Percentiles rank a stretch among this genome's conserved stretches.
Conservation (phyloP, 2,329 filamentous ascomycete genomes). For the Sporothrix euskadiensis region DNA sequence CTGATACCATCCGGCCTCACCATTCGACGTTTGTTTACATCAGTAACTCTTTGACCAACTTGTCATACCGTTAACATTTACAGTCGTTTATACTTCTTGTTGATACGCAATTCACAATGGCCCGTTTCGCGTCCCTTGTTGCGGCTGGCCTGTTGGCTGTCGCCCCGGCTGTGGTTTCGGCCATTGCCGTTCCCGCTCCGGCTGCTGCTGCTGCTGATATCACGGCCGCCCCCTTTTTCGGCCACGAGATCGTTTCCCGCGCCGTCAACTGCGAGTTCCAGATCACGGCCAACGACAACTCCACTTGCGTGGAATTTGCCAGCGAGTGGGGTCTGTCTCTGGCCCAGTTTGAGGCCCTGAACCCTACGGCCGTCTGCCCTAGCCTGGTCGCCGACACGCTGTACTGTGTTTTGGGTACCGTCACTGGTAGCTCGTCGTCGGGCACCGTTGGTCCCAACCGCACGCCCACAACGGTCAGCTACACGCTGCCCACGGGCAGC, state of each 20-base stretch:
- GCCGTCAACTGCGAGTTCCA: slow-evolving; percentile 27
- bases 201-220: not conserved
- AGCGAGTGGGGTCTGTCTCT: slow-evolving; percentile 26
- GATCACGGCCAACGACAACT: slow-evolving; percentile 18
- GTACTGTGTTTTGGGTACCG: slow-evolving; percentile 31
- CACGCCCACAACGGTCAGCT: not conserved
- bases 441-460: not conserved
- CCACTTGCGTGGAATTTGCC: slow-evolving; percentile 30
- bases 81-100: not conserved
- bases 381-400: slow-evolving; percentile 17
- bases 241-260: not conserved
- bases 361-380: slow-evolving; percentile 30
- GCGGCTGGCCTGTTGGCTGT: not conserved
- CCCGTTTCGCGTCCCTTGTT: not conserved
- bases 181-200: not conserved
- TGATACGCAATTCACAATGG: not conserved
- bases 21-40: not conserved
- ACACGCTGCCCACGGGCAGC: slow-evolving; percentile 3
- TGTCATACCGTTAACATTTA: not conserved
- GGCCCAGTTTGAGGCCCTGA: slow-evolving; percentile 30
- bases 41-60: not conserved
- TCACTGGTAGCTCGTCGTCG: not conserved
- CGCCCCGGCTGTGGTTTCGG: not conserved
- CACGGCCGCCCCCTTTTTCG: not conserved
- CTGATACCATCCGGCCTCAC: not conserved